Conservation (phyloP, 768 basidiomycete species). For the Amanita subjunquillea region DNA sequence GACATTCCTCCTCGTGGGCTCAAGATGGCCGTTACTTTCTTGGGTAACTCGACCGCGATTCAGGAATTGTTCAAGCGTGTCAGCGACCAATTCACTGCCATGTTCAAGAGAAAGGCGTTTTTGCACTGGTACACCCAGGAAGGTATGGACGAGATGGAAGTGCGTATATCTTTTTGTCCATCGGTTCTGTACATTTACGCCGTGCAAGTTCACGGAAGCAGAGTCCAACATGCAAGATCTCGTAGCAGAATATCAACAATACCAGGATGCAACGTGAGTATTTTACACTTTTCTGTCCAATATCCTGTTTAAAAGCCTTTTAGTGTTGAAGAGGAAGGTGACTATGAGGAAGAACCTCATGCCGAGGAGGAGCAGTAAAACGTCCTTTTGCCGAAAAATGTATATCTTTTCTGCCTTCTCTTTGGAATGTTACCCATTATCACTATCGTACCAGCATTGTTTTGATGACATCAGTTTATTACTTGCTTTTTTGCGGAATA, state of each 20-base stretch:
- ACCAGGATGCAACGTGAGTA: slow-evolving; percentile 87
- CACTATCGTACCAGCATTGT: slow-evolving; percentile 6
- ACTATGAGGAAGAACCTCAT: slow-evolving; percentile 75
- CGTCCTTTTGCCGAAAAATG: slow-evolving; percentile 7
- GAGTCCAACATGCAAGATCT: slow-evolving; percentile 99
- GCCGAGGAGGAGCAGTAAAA: slow-evolving; percentile 45
- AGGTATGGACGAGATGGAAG: slow-evolving; percentile 99
- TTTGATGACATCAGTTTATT: slow-evolving; percentile 6
- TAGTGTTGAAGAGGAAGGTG: slow-evolving; percentile 79
- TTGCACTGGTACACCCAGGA: slow-evolving; percentile 99
- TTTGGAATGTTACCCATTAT: slow-evolving; percentile 7
- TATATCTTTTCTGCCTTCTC: slow-evolving; percentile 4
- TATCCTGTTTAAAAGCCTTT: background rate
- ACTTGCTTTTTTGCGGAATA: slow-evolving; percentile 3
- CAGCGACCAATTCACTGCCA: slow-evolving; percentile 95
- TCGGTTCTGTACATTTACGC: background rate
- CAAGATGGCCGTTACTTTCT: slow-evolving; percentile 96
- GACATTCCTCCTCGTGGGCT: slow-evolving; percentile 93
- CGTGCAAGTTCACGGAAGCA: slow-evolving; percentile 80
- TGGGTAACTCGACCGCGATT: slow-evolving; percentile 95
- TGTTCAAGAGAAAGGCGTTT: slow-evolving; percentile 99
- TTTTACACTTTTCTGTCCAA: background rate
- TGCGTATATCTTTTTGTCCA: slow-evolving; percentile 14
- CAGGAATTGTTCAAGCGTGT: slow-evolving; percentile 99
- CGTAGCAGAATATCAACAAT: slow-evolving; percentile 95